Evolutionary conservation across 345 rosid species (phyloP), one percentile per base, ranked within the genome.

Genomic region (Iberis pinnata): DNA sequence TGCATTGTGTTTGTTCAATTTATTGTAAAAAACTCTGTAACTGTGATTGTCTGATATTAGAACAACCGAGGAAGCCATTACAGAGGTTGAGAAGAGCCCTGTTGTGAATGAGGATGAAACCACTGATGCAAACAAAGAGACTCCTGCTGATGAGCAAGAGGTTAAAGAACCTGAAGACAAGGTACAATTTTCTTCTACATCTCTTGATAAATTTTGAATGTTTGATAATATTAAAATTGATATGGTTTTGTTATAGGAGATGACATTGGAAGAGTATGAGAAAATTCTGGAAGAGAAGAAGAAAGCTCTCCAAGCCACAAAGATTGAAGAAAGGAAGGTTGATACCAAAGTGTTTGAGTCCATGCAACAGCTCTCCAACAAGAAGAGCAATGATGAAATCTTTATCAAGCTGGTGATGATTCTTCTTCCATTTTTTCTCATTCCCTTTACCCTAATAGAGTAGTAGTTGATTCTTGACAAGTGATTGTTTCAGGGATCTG

Each of bases 251-350:
- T 71, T 29, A 29, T 29, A 92, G 98, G 81, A 75, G 71, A 83
- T 92, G 89, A 83, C 97, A 32, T 60, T 92, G 44, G 93, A 80
- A 51, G 95, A 92, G 78, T 92, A 92, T 62, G 75, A 88, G 67
- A 92, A 82, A 68, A 70, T 74, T 42, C 75, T 73, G 53, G 88
- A 74, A 58, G 89, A 80, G 75, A 82, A 81, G 61, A 75, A 71
- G 76, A 84, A 81, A 73, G 78, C 74, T 49, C 61, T 79, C 32
- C 82, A 55, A 56, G 68, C 74, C 1, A 65, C 65, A 33, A 84
- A 77, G 71, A 49, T 78, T 15, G 81, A 81, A 70, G 88, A 74
- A 56, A 77, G 88, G 58, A 81, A 81, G 64, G 88, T 81, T 36
- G 85, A 81, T 60, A 26, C 67, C 1, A 79, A 76, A 69, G 93